These are phyloP conservation scores for Coemansia javaensis DNA, from an alignment of 192 early-diverging fungal species.

Conservation along the genomic window DNA sequence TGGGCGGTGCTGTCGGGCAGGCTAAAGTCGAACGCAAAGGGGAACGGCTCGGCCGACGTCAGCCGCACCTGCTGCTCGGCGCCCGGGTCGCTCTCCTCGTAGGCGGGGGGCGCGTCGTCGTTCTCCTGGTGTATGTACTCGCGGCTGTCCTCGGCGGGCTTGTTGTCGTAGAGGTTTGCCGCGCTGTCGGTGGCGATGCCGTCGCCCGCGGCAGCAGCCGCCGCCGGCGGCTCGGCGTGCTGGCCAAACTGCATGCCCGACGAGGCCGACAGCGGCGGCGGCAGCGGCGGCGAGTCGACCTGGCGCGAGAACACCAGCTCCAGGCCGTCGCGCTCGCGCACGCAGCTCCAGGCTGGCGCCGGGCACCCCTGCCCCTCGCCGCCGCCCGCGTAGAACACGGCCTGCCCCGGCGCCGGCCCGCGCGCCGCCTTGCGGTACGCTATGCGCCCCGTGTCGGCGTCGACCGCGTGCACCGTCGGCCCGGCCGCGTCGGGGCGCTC, in stretches of 20 bases:
- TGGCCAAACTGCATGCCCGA: neutral
- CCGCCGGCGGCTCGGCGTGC: neutral
- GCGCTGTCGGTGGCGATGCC: constrained; percentile 5
- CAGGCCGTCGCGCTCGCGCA: constrained; percentile 14
- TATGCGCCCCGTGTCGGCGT: constrained; percentile 3
- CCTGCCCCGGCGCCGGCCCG: constrained; percentile 4
- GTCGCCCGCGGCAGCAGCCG: neutral
- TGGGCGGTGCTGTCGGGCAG: neutral
- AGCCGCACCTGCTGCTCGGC: constrained; percentile 7
- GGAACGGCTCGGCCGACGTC: constrained; percentile 8
- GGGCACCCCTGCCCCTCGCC: too few species aligned
- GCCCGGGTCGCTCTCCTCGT: constrained; percentile 20
- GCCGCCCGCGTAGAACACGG: constrained; percentile 1
- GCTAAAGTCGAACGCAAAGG: constrained; percentile 28
- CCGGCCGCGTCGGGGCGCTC: constrained; percentile 14
- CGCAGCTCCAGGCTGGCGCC: constrained; percentile 20
- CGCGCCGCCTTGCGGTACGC: constrained; percentile 5
- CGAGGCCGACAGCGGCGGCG: neutral
- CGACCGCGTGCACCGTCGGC: constrained; percentile 26
- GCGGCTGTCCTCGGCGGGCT: constrained; percentile 12
- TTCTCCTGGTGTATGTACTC: constrained; percentile 21
- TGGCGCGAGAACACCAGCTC: constrained; percentile 32
- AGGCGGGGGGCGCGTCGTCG: constrained; percentile 33
- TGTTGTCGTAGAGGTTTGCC: constrained; percentile 17
- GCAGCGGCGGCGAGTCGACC: constrained; percentile 1